Evolutionary conservation across 805 yeast genomes (phyloP), one percentile per base, ranked within the genome.

Genomic region (Nakazawaea anatomiae): DNA sequence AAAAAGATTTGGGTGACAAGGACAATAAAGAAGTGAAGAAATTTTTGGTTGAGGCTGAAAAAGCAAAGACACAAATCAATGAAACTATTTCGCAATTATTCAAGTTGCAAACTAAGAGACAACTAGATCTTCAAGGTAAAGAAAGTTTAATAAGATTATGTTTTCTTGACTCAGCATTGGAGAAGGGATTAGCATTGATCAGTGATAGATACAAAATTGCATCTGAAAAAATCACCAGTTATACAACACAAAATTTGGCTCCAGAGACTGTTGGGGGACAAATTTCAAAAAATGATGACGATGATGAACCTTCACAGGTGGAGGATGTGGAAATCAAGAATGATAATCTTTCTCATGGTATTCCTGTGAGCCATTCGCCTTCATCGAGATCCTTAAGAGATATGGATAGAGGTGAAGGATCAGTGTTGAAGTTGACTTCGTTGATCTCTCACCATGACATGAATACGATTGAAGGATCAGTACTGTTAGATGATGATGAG

Each of bases 91-190:
- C 75, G 54, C 80, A 79, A 48, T 67, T 89, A 57, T 75, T 83
- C 60, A 74, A 75, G 46, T 73, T 83, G 52, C 82, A 86, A 59
- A 71, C 75, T 46, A 70, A 75, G 36, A 76, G 75, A 39, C 75
- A 77, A 54, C 70, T 89, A 55, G 81, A 77, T 28, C 54, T 80
- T 10, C 83, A 83, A 57, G 95, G 90, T 36, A 87, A 87, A 63
- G 96, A 89, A 62, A 76, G 86, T 18, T 68, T 89, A 41, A 71
- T 89, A 34, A 71, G 91, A 55, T 74, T 88, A 52, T 74, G 85
- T 44, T 79, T 85, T 51, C 71, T 89, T 57, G 90, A 86, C 59
- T 79, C 85, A 14, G 83, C 89, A 8, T 71, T 89, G 50, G 78
- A 77, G 42, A 83, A 84, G 59, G 81, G 80, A 1, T 54, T 77